phyloP scores from a whole-genome alignment of 2,329 filamentous ascomycete genomes.

The Fusarium subglutinans region DNA sequence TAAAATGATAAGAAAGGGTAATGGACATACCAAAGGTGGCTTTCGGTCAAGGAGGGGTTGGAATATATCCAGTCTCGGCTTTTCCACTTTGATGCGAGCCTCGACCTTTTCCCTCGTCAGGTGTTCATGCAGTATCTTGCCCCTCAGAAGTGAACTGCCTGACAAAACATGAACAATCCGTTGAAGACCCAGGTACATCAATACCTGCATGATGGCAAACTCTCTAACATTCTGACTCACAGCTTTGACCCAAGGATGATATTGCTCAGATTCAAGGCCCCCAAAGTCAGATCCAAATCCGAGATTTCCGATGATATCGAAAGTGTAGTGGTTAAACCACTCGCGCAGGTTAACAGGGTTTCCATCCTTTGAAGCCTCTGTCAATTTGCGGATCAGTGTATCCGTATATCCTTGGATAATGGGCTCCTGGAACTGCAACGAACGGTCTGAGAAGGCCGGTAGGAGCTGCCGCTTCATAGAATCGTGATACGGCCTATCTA shows the following conservation, averaged over 20 bases:
- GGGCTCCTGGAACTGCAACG: not conserved
- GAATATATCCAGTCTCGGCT: not conserved
- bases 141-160: not conserved
- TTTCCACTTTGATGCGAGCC: not conserved
- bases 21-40: not conserved
- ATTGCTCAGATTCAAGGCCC: not conserved
- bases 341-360: not conserved
- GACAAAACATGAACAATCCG: not conserved
- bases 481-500: not conserved
- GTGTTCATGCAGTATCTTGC: not conserved
- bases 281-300: not conserved
- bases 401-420: not conserved
- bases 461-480: not conserved
- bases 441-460: not conserved
- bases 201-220: not conserved
- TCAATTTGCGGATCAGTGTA: not conserved
- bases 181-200: not conserved
- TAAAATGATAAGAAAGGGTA: accelerated
- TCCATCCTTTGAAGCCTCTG: not conserved
- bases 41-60: not conserved
- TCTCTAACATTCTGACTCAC: not conserved
- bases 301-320: not conserved
- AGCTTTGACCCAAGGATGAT: not conserved
- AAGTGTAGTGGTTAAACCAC: not conserved
- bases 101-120: not conserved